Conservation (phyloP, 192 early-diverging fungal species). For the Powellomyces hirtus region DNA sequence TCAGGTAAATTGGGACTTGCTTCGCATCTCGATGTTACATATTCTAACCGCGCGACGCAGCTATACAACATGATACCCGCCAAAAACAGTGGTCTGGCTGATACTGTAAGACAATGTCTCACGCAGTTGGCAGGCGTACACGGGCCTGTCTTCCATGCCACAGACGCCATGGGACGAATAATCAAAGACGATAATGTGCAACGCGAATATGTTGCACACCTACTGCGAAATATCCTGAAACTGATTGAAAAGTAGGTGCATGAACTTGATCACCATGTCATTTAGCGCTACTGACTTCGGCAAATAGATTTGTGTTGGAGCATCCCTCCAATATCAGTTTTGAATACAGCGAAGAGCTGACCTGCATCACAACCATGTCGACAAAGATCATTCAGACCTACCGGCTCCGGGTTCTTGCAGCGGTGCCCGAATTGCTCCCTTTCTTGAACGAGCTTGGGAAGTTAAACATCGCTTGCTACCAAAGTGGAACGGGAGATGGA, state of each 20-base stretch:
- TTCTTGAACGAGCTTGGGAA: conserved; percentile 59
- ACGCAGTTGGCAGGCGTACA: conserved; percentile 62
- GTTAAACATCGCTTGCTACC: conserved; percentile 51
- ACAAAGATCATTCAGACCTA: conserved; percentile 55
- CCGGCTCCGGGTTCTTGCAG: conserved; percentile 46
- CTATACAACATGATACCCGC: background rate
- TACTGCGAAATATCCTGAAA: conserved; percentile 54
- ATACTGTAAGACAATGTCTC: conserved; percentile 59
- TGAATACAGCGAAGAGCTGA: conserved; percentile 26
- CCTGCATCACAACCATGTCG: conserved; percentile 55
- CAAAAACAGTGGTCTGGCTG: conserved; percentile 36
- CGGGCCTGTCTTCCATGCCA: conserved; percentile 51
- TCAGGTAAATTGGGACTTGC: too few species aligned
- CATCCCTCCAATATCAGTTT: background rate
- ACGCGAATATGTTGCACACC: conserved; percentile 50
- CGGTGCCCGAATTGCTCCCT: conserved; percentile 50
- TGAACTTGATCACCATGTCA: background rate
- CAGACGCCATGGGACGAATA: conserved; percentile 43
- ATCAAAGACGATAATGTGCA: conserved; percentile 44
- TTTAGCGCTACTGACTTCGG: background rate
- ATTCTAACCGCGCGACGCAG: too few species aligned
- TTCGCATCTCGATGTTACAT: too few species aligned
- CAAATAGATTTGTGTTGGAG: background rate
- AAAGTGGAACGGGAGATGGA: background rate
- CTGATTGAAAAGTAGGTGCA: conserved; percentile 53